These are phyloP conservation scores for Cryptococcus sp. DNA, from an alignment of 1,284 basidiomycete species.

Conservation along the genomic window DNA sequence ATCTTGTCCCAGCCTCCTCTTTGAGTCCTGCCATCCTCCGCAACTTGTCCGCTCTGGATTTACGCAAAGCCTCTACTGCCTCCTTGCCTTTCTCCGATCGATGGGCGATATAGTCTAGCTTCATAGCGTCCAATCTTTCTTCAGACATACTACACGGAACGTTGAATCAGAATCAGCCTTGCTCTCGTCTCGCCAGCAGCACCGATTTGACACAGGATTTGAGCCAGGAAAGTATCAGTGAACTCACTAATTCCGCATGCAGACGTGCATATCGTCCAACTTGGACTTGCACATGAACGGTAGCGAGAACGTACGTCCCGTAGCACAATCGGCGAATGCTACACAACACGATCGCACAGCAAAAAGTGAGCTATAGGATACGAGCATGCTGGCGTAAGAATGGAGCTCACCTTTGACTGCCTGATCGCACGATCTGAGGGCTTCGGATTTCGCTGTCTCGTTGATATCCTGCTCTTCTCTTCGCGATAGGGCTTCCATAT, in stretches of 20 bases:
- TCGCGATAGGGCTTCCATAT: constrained; percentile 81
- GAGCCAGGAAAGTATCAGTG: neutral
- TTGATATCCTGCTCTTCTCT: constrained; percentile 82
- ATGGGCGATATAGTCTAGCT: constrained; percentile 49
- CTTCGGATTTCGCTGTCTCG: constrained; percentile 76
- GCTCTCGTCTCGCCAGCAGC: neutral
- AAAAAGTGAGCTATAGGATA: too few relatives aligned
- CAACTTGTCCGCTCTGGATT: constrained; percentile 31
- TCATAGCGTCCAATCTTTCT: constrained; percentile 46
- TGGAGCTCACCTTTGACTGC: constrained; percentile 66
- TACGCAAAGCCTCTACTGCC: constrained; percentile 39
- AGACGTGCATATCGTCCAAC: constrained; percentile 71
- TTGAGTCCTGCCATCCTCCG: constrained; percentile 36
- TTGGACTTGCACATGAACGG: constrained; percentile 76
- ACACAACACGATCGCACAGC: neutral
- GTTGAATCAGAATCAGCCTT: neutral
- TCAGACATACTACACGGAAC: constrained; percentile 33
- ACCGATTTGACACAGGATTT: too few relatives aligned
- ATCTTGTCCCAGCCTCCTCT: constrained; percentile 15
- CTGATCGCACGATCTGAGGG: constrained; percentile 74
- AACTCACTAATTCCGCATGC: constrained; percentile 77
- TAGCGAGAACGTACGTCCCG: constrained; percentile 76
- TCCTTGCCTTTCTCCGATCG: constrained; percentile 39
- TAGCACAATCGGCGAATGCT: constrained; percentile 83
- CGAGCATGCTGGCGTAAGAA: too few relatives aligned